phyloP scores from a whole-genome alignment of 371 early-diverging fungal genomes.

The Entomophthora muscae region DNA sequence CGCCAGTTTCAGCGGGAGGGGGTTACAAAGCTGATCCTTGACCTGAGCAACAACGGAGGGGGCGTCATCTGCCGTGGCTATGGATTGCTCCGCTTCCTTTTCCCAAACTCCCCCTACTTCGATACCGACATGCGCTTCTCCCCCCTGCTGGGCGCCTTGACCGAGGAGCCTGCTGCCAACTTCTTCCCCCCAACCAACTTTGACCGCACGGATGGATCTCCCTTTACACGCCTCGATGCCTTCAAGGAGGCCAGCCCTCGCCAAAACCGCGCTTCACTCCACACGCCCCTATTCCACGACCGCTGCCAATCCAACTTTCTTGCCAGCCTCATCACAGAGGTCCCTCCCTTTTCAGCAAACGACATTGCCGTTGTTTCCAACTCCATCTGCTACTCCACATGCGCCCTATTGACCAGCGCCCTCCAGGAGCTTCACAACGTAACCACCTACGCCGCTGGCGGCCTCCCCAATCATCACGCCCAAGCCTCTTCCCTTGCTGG shows the following conservation, averaged over 20 bases:
- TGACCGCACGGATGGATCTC: not conserved
- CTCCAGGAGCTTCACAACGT: not conserved
- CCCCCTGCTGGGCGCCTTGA: not conserved
- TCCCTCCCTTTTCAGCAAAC: not conserved
- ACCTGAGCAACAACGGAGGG: not conserved
- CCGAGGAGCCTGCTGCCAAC: not conserved
- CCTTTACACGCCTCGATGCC: not conserved
- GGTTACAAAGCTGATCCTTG: not conserved
- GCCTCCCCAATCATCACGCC: not conserved
- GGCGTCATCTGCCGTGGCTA: not conserved
- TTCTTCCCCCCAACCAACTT: not conserved
- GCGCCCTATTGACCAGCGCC: not conserved
- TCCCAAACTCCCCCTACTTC: not conserved
- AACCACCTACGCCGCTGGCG: not conserved
- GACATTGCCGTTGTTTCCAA: not conserved
- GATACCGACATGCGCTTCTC: not conserved
- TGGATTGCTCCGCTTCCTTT: not conserved
- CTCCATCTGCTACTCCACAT: conserved; percentile 3
- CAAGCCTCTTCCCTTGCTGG: not conserved
- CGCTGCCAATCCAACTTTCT: not conserved
- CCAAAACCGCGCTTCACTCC: not conserved
- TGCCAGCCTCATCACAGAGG: not conserved
- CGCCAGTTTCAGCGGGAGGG: not conserved
- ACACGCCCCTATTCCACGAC: not conserved
- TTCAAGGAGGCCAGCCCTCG: not conserved